phyloP scores from a whole-genome alignment of 495 filamentous ascomycete genomes.

The Venustampulla echinocandica region DNA sequence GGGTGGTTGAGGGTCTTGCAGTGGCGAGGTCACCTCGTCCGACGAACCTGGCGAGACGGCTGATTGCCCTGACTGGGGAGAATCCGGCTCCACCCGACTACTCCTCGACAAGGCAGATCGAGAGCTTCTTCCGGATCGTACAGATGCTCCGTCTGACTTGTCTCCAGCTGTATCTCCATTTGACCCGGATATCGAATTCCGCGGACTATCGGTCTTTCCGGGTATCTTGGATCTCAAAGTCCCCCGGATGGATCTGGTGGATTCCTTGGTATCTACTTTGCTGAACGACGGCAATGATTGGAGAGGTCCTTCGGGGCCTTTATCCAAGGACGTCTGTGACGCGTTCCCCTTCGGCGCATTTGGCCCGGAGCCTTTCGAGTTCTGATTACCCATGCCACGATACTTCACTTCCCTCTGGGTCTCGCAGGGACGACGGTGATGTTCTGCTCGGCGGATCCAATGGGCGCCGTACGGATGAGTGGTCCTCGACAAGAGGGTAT shows the following conservation, averaged over 20 bases:
- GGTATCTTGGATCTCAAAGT: conserved; percentile 56
- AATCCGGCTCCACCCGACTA: conserved; percentile 5
- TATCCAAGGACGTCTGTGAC: conserved; percentile 25
- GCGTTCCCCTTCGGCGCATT: conserved; percentile 26
- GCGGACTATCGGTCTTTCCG: conserved; percentile 67
- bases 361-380: conserved; percentile 54
- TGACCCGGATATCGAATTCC: conserved; percentile 58
- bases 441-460: not conserved
- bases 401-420: conserved; percentile 2
- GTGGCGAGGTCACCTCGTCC: conserved; percentile 18
- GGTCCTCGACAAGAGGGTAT: not conserved
- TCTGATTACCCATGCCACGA: conserved; percentile 95
- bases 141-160: conserved; percentile 65
- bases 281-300: conserved; percentile 86
- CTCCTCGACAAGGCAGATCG: conserved; percentile 36
- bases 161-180: conserved; percentile 48
- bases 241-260: conserved; percentile 72
- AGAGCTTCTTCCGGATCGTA: conserved; percentile 55
- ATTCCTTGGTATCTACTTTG: conserved; percentile 92
- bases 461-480: not conserved
- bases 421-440: not conserved
- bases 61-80: not conserved
- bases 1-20: conserved; percentile 53
- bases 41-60: conserved; percentile 6
- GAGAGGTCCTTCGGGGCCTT: conserved; percentile 29